Evolutionary conservation across 2,329 filamentous ascomycete genomes (phyloP).

Genomic region (Raffaelea ambrosiae): DNA sequence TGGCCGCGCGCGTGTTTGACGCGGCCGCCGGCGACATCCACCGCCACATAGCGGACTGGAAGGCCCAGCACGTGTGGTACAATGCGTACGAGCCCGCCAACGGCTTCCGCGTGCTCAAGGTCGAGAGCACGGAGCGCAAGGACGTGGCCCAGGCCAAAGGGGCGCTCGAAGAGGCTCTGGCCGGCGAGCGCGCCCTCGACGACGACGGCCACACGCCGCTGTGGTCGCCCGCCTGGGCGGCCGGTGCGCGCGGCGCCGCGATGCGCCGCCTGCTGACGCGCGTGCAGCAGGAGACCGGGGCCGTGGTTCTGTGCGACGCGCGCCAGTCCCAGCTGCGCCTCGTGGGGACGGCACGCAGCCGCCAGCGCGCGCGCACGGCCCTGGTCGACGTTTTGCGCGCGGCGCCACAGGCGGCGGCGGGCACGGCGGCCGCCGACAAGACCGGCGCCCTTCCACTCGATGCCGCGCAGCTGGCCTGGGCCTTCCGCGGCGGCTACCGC

Average conservation of each 20-base stretch:
- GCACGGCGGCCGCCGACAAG: background rate
- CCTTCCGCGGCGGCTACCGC: constrained; percentile 22
- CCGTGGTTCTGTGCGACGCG: constrained; percentile 21
- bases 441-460: constrained; percentile 18
- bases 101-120: constrained; percentile 24
- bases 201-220: constrained; percentile 16
- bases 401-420: background rate
- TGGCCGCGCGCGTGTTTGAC: constrained; percentile 23
- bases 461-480: constrained; percentile 19
- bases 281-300: constrained; percentile 14
- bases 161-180: constrained; percentile 22
- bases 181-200: constrained; percentile 19
- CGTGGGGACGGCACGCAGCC: constrained; percentile 15
- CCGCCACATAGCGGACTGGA: constrained; percentile 2
- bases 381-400: constrained; percentile 14
- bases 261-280: too few relatives aligned
- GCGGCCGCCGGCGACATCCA: constrained; percentile 12
- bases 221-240: too few relatives aligned
- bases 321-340: constrained; percentile 20
- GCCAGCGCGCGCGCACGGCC: background rate
- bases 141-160: constrained; percentile 23
- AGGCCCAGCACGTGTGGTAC: constrained; percentile 6
- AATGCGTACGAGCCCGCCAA: constrained; percentile 3
- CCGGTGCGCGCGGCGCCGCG: too few relatives aligned
- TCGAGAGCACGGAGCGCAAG: constrained; percentile 25